Percentiles rank a stretch among this genome's conserved stretches.
Evolutionary conservation across 768 basidiomycete genomes (phyloP).

Genomic region (Rubroboletus satanas): DNA sequence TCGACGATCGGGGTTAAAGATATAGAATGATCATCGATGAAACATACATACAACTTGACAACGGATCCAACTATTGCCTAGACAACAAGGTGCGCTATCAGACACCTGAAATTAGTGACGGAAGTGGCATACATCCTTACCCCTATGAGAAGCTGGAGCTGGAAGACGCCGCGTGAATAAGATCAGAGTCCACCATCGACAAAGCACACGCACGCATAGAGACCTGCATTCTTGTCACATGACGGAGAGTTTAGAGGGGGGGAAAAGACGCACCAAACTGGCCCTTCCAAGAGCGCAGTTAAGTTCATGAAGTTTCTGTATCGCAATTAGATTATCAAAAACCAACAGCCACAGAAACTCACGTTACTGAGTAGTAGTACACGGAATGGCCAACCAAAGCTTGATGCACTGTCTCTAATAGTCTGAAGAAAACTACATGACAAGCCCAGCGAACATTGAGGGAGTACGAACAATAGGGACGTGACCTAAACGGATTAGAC

Average conservation of each 20-base stretch:
- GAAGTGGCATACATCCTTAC: constrained; percentile 19
- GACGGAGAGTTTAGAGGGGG: background rate
- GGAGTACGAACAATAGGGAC: constrained; percentile 29
- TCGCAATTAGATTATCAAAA: constrained; percentile 1
- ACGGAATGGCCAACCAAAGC: constrained; percentile 47
- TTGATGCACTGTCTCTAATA: constrained; percentile 47
- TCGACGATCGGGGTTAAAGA: background rate
- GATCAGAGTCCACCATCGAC: constrained; percentile 1
- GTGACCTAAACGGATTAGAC: constrained; percentile 25
- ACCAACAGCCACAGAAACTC: constrained; percentile 18
- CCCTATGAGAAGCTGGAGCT: constrained; percentile 46
- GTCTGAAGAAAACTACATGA: constrained; percentile 29
- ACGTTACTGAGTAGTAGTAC: constrained; percentile 56
- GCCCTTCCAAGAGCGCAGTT: constrained; percentile 35
- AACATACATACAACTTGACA: constrained; percentile 49
- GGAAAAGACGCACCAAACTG: constrained; percentile 40
- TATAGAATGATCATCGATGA: background rate
- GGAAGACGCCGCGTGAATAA: background rate
- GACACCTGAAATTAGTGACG: background rate
- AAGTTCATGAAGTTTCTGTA: constrained; percentile 41
- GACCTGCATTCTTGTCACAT: constrained; percentile 38
- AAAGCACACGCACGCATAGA: constrained; percentile 39
- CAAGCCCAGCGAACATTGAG: background rate
- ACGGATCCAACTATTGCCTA: constrained; percentile 52
- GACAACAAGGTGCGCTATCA: background rate